Evolutionary conservation across 1,284 basidiomycete species (phyloP), one percentile per base, ranked within the genome.

Genomic region (Rhizoctonia solani): DNA sequence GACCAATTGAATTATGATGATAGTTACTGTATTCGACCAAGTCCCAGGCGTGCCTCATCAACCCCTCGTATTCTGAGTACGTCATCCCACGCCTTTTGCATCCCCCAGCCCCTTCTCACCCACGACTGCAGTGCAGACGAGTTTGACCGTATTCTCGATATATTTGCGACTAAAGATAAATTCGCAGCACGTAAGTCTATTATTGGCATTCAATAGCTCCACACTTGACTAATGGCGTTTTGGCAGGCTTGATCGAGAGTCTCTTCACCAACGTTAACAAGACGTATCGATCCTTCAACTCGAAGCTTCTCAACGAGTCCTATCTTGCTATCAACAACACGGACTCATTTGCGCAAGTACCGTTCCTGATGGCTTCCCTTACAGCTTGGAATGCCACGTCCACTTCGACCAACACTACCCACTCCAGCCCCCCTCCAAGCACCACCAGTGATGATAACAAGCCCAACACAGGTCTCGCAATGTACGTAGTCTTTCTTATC

Each of bases 11-110:
- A 54, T 50, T 37, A 19, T 52, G 34, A 34, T 32, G 56, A 52
- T 73, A 92, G 89, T 79, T 94, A 14, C 78, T 93, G n/a, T 94
- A 92, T 74, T 90, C 90, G 3, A 76, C 83, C 32, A 82, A 82
- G 69, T 89, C 89, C 1, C 76, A 84, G 66, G 85, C 88, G 1
- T 95, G 93, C 73, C 77, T 87, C 32, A 86, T 94, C 74, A 91
- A 91, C 74, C 74, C 82, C 0, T 85, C 85, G 69, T 93, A 92
- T 74, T 82, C 81, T 25, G 11, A 50, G 58, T 63, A 29, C 58
- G 58, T 63, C 52, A 53, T 42, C 32, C 49, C 42, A 21, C 32
- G 47, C 34, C 16, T 27, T 19, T 23, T 29, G 4, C 9, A 50
- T 25, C 47, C 25, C 8, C 34, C 2, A 19, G 44, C 16, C 23